These are phyloP conservation scores for Fonsecaea nubica DNA, from an alignment of 2,329 filamentous ascomycete species.

Conservation along the genomic window DNA sequence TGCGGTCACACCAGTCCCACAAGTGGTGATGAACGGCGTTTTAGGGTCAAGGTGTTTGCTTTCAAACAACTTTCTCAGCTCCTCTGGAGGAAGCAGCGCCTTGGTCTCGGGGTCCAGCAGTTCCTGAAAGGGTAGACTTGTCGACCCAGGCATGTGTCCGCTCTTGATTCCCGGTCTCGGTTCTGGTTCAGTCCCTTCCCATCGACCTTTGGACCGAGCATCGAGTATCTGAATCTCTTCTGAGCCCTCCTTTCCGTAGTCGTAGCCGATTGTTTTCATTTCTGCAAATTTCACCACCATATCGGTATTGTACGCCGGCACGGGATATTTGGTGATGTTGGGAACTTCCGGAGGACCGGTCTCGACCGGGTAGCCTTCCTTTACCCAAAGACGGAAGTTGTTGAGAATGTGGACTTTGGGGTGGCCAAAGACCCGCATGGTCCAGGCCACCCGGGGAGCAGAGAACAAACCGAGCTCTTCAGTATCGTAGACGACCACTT, in stretches of 20 bases:
- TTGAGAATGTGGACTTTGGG: conserved; percentile 86
- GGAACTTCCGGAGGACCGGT: conserved; percentile 61
- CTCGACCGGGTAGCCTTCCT: conserved; percentile 80
- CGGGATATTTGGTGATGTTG: conserved; percentile 54
- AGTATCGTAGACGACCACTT: conserved; percentile 91
- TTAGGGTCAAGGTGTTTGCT: conserved; percentile 78
- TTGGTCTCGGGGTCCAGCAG: conserved; percentile 85
- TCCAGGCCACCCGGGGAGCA: conserved; percentile 93
- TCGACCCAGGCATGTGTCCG: conserved; percentile 89
- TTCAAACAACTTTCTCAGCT: conserved; percentile 77
- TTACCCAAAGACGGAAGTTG: conserved; percentile 94
- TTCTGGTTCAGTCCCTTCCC: conserved; percentile 82
- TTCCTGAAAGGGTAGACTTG: conserved; percentile 78
- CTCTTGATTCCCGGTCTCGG: conserved; percentile 84
- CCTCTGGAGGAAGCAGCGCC: conserved; percentile 72
- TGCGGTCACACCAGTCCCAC: conserved; percentile 93
- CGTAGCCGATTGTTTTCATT: conserved; percentile 75
- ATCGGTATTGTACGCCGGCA: conserved; percentile 63
- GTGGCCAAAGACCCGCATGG: conserved; percentile 87
- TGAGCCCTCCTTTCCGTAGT: conserved; percentile 80
- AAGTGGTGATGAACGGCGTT: conserved; percentile 84
- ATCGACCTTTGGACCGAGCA: conserved; percentile 79
- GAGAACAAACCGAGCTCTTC: conserved; percentile 93
- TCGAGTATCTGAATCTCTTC: conserved; percentile 89
- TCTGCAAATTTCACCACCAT: conserved; percentile 83